phyloP scores from a whole-genome alignment of 768 basidiomycete species.

The Kwoniella sp. region DNA sequence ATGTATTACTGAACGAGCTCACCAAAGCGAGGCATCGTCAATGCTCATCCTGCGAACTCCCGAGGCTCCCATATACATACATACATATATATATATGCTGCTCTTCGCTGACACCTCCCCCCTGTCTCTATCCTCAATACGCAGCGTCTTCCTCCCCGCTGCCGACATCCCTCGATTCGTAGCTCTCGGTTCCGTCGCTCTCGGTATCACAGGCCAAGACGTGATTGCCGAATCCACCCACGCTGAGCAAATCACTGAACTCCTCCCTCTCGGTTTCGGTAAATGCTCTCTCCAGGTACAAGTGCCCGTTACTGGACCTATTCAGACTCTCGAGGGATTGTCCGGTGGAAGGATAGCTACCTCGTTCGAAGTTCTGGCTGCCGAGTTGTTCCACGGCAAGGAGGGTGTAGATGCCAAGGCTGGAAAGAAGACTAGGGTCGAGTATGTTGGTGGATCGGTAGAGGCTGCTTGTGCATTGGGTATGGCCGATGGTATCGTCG shows the following conservation, averaged over 20 bases:
- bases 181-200: constrained; percentile 91
- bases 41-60: no score
- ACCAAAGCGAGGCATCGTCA: no score
- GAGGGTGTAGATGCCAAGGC: constrained; percentile 59
- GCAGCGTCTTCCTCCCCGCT: constrained; percentile 92
- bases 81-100: no score
- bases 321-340: constrained; percentile 74
- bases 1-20: no score
- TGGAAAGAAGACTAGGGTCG: constrained; percentile 70
- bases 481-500: constrained; percentile 95
- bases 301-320: constrained; percentile 73
- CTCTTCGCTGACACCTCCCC: not conserved
- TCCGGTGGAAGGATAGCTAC: constrained; percentile 92
- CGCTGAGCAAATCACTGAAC: constrained; percentile 73
- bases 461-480: constrained; percentile 97
- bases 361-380: constrained; percentile 86
- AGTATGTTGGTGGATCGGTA: constrained; percentile 96
- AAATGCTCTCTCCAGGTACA: constrained; percentile 83
- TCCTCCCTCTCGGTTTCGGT: constrained; percentile 84
- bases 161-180: constrained; percentile 98
- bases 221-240: constrained; percentile 89
- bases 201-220: constrained; percentile 98
- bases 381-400: constrained; percentile 65
- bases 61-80: no score
- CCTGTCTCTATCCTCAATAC: not conserved